Base-by-base conservation (phyloP, 306 rosid species). In the Cicer yamashitae region DNA sequence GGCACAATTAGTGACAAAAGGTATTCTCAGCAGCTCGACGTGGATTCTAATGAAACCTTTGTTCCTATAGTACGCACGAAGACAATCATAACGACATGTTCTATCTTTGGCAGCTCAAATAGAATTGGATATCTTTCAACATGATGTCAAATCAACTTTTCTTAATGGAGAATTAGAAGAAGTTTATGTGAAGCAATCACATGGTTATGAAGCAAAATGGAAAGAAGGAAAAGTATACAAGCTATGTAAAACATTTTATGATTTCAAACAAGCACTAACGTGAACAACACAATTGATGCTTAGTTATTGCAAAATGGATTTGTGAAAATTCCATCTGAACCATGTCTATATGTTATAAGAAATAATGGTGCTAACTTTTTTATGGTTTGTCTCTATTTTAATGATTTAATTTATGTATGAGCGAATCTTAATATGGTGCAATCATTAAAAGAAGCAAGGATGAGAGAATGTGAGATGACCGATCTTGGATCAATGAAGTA, bases 391-490 rank as follows among this genome's bases (percentile, higher is more conserved):
- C 54, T 50, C 15, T 50, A 50, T 50, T 14, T 50, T 50, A 15
- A 50, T 50, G 39, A 57, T 57, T 57, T 57, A 10, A 9, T 57
- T 57, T 57, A 57, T 57, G 63, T n/a, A 57, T 14, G 64, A 22
- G 25, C 41, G 4, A 58, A 22, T 58, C 40, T 15, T 10, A 58
- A 9, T 22, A 58, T 10, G 14, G 64, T 58, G 64, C 7, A 58
- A 22, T 58, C 64, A 20, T 58, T 58, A 2, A 58, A 58, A 14
- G 40, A 58, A 11, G 64, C n/a, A 22, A 22, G 25, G 64, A 22
- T 58, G 64, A 58, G 25, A 11, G 64, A 58, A 25, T 25, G 25
- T 25, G 64, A 58, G 7, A 58, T 58, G 64, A 25, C 40, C 5
- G 0, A 58, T 58, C 41, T 58, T 25, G 25, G 22, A 52, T 52